These are phyloP conservation scores for Scenedesmus sp. DNA, from an alignment of 163 green algal species.

Conservation along the genomic window DNA sequence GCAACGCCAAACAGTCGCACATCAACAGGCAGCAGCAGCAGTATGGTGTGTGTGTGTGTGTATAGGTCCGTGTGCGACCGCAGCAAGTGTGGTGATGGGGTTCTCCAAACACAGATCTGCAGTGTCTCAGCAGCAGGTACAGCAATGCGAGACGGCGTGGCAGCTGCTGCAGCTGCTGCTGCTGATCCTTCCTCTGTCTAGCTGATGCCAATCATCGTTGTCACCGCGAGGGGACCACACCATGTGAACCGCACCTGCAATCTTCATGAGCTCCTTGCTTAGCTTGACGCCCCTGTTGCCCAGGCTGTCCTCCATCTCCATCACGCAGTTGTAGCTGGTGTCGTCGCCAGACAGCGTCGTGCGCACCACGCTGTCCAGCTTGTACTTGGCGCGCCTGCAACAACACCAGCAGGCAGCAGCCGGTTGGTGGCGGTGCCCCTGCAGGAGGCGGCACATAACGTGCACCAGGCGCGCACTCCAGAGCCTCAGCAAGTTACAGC, in stretches of 20 bases:
- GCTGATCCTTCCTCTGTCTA: not conserved
- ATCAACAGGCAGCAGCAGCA: not conserved
- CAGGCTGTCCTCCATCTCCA: conserved; percentile 90
- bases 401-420: not conserved
- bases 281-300: conserved; percentile 78
- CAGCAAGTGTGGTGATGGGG: conserved; percentile 87
- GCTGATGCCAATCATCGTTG: too few species aligned
- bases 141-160: too few species aligned
- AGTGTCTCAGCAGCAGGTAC: not conserved
- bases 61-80: not conserved
- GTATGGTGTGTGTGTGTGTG: not conserved
- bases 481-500: too few species aligned
- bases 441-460: too few species aligned
- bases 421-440: conserved; percentile 26
- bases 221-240: too few species aligned
- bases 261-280: conserved; percentile 88
- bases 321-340: conserved; percentile 92
- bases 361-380: conserved; percentile 91
- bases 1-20: not conserved
- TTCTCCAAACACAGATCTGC: too few species aligned
- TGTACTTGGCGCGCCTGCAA: conserved; percentile 85
- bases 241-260: conserved; percentile 57
- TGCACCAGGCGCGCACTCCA: too few species aligned
- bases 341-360: conserved; percentile 94
- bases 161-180: not conserved